Conservation (phyloP, 2,329 filamentous ascomycete species). For the Botryotinia calthae region DNA sequence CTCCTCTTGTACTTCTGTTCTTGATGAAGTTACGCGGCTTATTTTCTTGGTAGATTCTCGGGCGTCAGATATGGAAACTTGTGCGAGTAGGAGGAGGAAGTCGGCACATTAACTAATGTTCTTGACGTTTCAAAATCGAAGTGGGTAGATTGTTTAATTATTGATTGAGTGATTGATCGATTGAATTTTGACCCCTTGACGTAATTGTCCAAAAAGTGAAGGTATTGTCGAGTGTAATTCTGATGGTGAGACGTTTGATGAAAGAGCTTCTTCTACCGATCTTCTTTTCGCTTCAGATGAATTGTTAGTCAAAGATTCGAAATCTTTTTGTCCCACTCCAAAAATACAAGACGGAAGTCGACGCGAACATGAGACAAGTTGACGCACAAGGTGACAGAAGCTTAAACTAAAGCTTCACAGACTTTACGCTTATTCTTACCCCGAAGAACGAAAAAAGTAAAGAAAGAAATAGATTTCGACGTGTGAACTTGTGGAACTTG, state of each 20-base stretch:
- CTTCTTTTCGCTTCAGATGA: constrained; percentile 34
- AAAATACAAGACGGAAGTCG: constrained; percentile 20
- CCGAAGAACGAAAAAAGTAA: not conserved
- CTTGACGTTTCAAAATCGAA: constrained; percentile 1
- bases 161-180: not conserved
- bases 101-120: constrained; percentile 9
- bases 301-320: constrained; percentile 32
- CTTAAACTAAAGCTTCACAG: constrained; percentile 27
- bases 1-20: constrained; percentile 2
- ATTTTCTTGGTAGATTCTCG: constrained; percentile 15
- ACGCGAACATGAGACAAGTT: constrained; percentile 33
- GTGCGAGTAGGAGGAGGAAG: not conserved
- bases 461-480: not conserved
- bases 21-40: constrained; percentile 12
- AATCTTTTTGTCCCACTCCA: constrained; percentile 16
- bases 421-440: constrained; percentile 8
- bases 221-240: not conserved
- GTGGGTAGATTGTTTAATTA: not conserved
- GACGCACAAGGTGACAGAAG: constrained; percentile 36
- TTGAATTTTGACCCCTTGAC: not conserved
- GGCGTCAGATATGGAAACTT: constrained; percentile 15
- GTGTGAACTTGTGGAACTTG: not conserved
- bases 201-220: not conserved
- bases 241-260: constrained; percentile 30
- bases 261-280: constrained; percentile 16